Evolutionary conservation across 164 flowering plant genomes (phyloP).

Genomic region (Vitis labrusca): DNA sequence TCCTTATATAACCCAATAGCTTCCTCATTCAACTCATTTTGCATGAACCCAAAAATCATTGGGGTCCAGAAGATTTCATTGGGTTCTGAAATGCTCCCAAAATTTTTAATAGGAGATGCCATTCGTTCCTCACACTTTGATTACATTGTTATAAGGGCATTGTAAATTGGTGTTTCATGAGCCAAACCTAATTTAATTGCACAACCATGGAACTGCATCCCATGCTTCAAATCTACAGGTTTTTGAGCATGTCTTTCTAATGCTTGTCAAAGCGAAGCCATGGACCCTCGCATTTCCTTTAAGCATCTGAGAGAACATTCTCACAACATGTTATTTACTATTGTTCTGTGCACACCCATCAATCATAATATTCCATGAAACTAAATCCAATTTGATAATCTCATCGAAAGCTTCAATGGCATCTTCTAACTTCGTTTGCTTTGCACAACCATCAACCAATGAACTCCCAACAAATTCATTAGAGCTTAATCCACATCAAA

Average conservation of each 20-base stretch:
- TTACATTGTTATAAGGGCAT: slow-evolving; percentile 27
- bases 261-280: slow-evolving; percentile 32
- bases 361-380: slow-evolving; percentile 30
- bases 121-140: slow-evolving; percentile 29
- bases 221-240: slow-evolving; percentile 19
- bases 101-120: slow-evolving; percentile 15
- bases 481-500: slow-evolving; percentile 19
- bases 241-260: slow-evolving; percentile 23
- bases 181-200: slow-evolving; percentile 21
- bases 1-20: slow-evolving; percentile 24
- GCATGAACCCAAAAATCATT: slow-evolving; percentile 24
- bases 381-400: slow-evolving; percentile 24
- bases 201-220: slow-evolving; percentile 28
- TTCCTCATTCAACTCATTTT: slow-evolving; percentile 18
- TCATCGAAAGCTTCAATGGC: slow-evolving; percentile 25
- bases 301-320: slow-evolving; percentile 22
- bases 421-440: slow-evolving; percentile 22
- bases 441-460: slow-evolving; percentile 25
- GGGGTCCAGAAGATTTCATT: slow-evolving; percentile 32
- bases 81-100: slow-evolving; percentile 15
- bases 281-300: slow-evolving; percentile 8
- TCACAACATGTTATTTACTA: slow-evolving; percentile 18
- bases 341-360: slow-evolving; percentile 25
- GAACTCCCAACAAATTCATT: slow-evolving; percentile 26
- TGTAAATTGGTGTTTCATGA: slow-evolving; percentile 25